phyloP scores from a whole-genome alignment of 2,329 filamentous ascomycete species.

The Fusarium lateritium region DNA sequence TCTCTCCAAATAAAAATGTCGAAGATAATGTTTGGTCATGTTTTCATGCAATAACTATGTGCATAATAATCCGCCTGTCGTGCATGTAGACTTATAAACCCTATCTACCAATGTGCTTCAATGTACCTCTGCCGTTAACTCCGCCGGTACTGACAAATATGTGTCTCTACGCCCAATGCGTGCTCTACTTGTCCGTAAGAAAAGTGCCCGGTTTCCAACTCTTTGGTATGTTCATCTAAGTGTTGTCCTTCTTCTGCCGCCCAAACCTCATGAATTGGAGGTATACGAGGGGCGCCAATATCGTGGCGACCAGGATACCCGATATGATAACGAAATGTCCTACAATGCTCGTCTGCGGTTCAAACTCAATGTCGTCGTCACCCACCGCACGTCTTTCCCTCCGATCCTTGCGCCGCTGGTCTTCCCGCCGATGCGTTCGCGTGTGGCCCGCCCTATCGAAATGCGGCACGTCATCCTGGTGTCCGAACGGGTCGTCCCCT shows the following conservation, averaged over 20 bases:
- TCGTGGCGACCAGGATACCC: slow-evolving; percentile 62
- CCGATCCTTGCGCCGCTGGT: slow-evolving; percentile 60
- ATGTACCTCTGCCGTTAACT: slow-evolving; percentile 5
- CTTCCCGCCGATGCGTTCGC: slow-evolving; percentile 78
- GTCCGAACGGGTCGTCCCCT: slow-evolving; percentile 65
- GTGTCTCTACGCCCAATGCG: neutral
- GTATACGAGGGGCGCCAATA: slow-evolving; percentile 62
- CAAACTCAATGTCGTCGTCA: slow-evolving; percentile 55
- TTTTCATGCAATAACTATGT: neutral
- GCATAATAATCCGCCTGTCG: neutral
- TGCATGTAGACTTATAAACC: neutral
- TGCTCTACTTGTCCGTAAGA: neutral
- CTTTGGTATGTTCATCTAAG: slow-evolving; percentile 3
- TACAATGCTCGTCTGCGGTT: slow-evolving; percentile 59
- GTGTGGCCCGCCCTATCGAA: slow-evolving; percentile 84
- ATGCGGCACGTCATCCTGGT: slow-evolving; percentile 75
- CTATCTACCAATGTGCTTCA: neutral
- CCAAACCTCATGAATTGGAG: slow-evolving; percentile 56
- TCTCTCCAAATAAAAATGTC: slow-evolving; percentile 46
- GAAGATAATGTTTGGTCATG: slow-evolving; percentile 43
- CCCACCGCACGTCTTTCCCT: slow-evolving; percentile 58
- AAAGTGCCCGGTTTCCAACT: neutral
- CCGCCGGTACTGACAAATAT: neutral
- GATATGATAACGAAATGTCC: slow-evolving; percentile 67
- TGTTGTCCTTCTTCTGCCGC: slow-evolving; percentile 47